Conservation (phyloP, 2,329 filamentous ascomycete genomes). For the Xylariaceae sp. region DNA sequence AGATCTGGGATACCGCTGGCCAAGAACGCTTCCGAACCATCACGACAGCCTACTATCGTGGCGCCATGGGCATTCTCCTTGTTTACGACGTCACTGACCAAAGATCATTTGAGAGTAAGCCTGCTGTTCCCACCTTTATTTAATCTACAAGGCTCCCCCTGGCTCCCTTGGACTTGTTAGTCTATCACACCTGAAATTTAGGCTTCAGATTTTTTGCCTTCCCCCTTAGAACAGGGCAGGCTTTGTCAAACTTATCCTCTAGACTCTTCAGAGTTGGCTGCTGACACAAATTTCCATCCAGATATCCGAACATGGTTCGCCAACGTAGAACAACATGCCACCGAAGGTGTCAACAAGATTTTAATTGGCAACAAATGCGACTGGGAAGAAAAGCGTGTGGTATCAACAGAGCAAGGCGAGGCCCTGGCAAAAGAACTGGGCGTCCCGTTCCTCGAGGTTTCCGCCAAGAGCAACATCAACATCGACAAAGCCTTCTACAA, state of each 20-base stretch:
- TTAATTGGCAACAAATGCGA: constrained; percentile 99
- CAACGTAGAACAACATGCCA: constrained; percentile 97
- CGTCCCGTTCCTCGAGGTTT: constrained; percentile 98
- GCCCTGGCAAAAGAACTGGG: constrained; percentile 93
- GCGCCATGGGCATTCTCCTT: constrained; percentile 96
- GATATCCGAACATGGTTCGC: constrained; percentile 99
- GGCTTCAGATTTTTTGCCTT: not conserved
- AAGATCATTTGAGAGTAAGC: constrained; percentile 88
- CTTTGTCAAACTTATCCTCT: not conserved
- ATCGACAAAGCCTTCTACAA: constrained; percentile 98
- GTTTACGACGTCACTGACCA: constrained; percentile 99
- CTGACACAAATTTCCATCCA: constrained; percentile 48
- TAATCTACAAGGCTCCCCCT: not conserved
- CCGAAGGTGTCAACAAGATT: constrained; percentile 99
- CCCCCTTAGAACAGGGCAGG: not conserved
- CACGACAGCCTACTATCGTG: constrained; percentile 97
- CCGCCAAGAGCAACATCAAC: constrained; percentile 99
- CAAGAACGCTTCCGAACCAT: constrained; percentile 99
- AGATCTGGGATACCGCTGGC: constrained; percentile 99
- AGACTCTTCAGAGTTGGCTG: not conserved
- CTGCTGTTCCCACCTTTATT: constrained; percentile 15
- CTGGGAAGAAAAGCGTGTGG: constrained; percentile 98
- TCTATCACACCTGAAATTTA: not conserved
- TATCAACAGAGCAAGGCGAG: constrained; percentile 92
- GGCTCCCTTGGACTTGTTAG: too few relatives aligned